phyloP scores from a whole-genome alignment of 176 grass and related monocot species.

The Avena atlantica region DNA sequence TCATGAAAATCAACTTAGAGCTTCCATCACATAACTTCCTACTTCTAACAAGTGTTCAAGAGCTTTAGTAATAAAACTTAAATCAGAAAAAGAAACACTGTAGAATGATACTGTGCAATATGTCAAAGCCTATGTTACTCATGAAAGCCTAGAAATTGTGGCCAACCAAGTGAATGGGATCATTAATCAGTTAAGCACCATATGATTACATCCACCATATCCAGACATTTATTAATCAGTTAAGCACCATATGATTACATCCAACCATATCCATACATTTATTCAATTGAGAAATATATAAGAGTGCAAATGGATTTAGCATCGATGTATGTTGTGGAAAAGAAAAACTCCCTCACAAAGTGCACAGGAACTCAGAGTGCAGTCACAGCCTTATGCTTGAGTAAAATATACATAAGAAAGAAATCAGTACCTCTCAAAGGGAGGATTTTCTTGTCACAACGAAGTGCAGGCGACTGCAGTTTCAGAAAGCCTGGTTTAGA shows the following conservation, averaged over 20 bases:
- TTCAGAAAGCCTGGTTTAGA: conserved; percentile 34
- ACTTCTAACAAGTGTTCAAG: conserved; percentile 12
- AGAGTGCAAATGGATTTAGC: neutral
- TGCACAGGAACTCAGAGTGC: neutral
- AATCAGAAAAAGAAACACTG: neutral
- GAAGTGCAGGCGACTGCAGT: conserved; percentile 32
- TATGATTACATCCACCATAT: neutral
- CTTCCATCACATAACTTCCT: neutral
- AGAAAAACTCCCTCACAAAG: neutral
- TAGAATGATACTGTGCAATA: neutral
- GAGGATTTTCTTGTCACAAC: conserved; percentile 9
- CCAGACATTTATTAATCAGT: conserved; percentile 3
- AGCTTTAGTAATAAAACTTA: neutral
- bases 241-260: neutral
- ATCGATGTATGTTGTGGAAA: neutral
- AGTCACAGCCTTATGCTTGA: neutral
- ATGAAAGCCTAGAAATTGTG: neutral
- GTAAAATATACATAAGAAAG: neutral
- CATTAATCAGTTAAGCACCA: neutral
- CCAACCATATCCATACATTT: neutral
- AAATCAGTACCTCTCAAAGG: conserved; percentile 48
- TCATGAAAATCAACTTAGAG: neutral
- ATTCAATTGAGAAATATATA: conserved; percentile 22
- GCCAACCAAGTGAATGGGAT: neutral
- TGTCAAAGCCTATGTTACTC: neutral